Base-by-base conservation (phyloP, 2,329 filamentous ascomycete genomes). In the Fusarium incarnatum region DNA sequence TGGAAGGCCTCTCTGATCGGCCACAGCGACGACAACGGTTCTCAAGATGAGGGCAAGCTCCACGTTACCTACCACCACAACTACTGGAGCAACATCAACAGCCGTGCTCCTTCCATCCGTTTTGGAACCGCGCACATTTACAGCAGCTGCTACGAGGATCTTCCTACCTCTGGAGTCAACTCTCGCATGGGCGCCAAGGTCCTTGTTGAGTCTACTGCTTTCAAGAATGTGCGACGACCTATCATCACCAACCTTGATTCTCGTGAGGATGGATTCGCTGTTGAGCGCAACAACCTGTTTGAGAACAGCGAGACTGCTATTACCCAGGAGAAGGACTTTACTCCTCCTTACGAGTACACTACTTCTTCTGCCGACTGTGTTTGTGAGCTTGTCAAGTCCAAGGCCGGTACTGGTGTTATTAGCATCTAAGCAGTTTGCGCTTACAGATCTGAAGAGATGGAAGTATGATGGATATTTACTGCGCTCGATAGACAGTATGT, bases 1-100 rank as follows among this genome's bases (percentile, higher is more conserved):
- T 90, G 83, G 81, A 90, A 90, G 78, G 86, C 83, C n/a, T 86
- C 84, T 0, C 81, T 90, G 16, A 80, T 89, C 65, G 87, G 85
- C 27, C 87, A 89, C 81, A 85, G 83, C 22, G 85, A 89, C 80
- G 82, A 72, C 78, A 82, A 74, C 78, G 80, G 68, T 16, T 80
- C 73, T 37, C 85, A 89, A 70, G 87, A 89, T 73, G 84, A 77
- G 2, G 87, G 87, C 62, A 81, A 87, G 71, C 80, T 89, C 27
- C 84, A 80, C 71, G 81, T 89, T 53, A 89, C 88, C 37, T 87
- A 85, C 76, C 80, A 81, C 78, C 84, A 88, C 79, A 89, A 88
- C 82, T 83, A 86, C 81, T 75, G 82, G 81, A 71, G 77, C 62
- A 88, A 88, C 78, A 79, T 89, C 74, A 87, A 89, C 81, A 80